phyloP scores from a whole-genome alignment of 768 basidiomycete species.

The Fomitopsis pulvina region DNA sequence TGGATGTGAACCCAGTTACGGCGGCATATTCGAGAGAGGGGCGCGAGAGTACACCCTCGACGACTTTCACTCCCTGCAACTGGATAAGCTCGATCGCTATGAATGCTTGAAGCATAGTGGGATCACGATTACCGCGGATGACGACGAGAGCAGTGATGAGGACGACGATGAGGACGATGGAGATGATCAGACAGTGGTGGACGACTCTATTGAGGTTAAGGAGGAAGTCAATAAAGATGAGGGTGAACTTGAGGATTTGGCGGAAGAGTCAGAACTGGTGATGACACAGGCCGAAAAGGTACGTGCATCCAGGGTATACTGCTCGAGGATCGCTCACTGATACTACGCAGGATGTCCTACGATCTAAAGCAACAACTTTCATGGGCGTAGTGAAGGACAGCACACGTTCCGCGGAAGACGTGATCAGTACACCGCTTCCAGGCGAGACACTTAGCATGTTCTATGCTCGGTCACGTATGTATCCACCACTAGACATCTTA shows the following conservation, averaged over 20 bases:
- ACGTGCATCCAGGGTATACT: not conserved
- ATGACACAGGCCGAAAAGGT: slow-evolving; percentile 20
- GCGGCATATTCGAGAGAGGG: slow-evolving; percentile 82
- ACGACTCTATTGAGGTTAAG: slow-evolving; percentile 46
- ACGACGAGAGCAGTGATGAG: slow-evolving; percentile 55
- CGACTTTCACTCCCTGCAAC: slow-evolving; percentile 73
- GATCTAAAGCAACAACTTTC: slow-evolving; percentile 40
- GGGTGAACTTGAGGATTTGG: not conserved
- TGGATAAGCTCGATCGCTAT: slow-evolving; percentile 82
- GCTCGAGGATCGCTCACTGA: slow-evolving; percentile 5
- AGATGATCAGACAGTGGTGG: slow-evolving; percentile 51
- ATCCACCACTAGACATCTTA: not conserved
- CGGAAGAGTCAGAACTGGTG: slow-evolving; percentile 19
- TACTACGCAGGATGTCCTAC: slow-evolving; percentile 29
- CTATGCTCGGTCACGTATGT: slow-evolving; percentile 73
- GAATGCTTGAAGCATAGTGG: slow-evolving; percentile 65
- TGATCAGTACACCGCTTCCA: slow-evolving; percentile 71
- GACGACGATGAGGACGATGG: slow-evolving; percentile 56
- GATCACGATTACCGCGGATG: slow-evolving; percentile 55
- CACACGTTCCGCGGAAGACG: slow-evolving; percentile 59
- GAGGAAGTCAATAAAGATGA: slow-evolving; percentile 9
- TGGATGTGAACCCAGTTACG: slow-evolving; percentile 52
- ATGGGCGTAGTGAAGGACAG: slow-evolving; percentile 61
- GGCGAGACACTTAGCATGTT: slow-evolving; percentile 82
- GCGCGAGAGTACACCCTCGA: slow-evolving; percentile 84